Evolutionary conservation across 805 yeast species (phyloP).

Genomic region (Zygotorulaspora danielsina): DNA sequence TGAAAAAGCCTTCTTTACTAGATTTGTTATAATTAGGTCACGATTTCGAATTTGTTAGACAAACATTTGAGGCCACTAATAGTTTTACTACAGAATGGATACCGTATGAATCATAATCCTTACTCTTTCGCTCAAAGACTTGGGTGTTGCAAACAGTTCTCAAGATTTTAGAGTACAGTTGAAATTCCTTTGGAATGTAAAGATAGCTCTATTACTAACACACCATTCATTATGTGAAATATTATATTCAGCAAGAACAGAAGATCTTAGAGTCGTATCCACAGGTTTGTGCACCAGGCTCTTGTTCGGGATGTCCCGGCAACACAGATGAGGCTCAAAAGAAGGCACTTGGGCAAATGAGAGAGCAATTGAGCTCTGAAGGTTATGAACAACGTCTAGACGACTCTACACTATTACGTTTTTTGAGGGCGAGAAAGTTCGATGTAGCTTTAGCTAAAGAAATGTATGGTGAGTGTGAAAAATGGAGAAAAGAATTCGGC

Average conservation of each 20-base stretch:
- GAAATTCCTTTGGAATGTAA: no score
- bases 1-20: neutral
- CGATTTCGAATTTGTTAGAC: neutral
- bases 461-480: conserved; percentile 85
- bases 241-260: conserved; percentile 27
- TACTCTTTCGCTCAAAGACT: no score
- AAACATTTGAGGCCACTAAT: neutral
- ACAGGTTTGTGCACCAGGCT: conserved; percentile 57
- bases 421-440: conserved; percentile 92
- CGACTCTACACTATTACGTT: conserved; percentile 78
- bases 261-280: conserved; percentile 56
- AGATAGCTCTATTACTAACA: no score
- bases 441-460: conserved; percentile 71
- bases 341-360: conserved; percentile 53
- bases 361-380: conserved; percentile 50
- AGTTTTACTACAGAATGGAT: conserved; percentile 14
- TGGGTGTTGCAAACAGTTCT: no score
- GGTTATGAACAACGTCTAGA: conserved; percentile 80
- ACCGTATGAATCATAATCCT: conserved; percentile 18
- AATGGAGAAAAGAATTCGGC: conserved; percentile 86
- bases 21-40: neutral
- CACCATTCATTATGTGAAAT: no score
- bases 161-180: no score
- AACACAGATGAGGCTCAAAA: conserved; percentile 67
- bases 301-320: conserved; percentile 78